phyloP scores from a whole-genome alignment of 768 basidiomycete species.

The Tricholoma terreum region DNA sequence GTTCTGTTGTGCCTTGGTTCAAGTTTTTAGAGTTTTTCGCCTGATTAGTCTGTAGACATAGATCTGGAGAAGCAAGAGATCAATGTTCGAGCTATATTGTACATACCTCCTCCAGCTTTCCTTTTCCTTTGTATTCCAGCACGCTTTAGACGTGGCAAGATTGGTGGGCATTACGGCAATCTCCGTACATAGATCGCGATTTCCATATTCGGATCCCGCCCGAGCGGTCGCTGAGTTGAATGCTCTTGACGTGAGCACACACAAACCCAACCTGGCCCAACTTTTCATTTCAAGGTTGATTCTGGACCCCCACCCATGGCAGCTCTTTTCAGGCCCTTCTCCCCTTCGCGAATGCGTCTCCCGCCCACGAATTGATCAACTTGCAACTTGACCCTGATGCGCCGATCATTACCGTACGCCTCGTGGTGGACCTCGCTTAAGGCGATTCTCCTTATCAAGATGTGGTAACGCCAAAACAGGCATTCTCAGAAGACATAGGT shows the following conservation, averaged over 20 bases:
- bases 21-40: too few relatives aligned
- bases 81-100: too few relatives aligned
- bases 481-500: conserved; percentile 17
- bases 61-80: too few relatives aligned
- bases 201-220: neutral
- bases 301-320: neutral
- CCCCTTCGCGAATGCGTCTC: neutral
- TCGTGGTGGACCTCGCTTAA: neutral
- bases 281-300: neutral
- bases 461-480: conserved; percentile 1
- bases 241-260: neutral
- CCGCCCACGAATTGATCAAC: too few relatives aligned
- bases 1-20: too few relatives aligned
- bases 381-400: neutral
- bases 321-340: neutral
- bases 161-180: neutral
- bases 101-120: too few relatives aligned
- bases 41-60: too few relatives aligned
- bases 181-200: neutral
- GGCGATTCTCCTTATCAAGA: neutral
- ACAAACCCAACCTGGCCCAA: neutral
- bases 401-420: neutral
- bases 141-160: too few relatives aligned
- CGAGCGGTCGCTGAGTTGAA: neutral
- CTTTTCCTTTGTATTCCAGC: too few relatives aligned